Base-by-base conservation (phyloP, 2,329 filamentous ascomycete species). In the Penicillium expansum region DNA sequence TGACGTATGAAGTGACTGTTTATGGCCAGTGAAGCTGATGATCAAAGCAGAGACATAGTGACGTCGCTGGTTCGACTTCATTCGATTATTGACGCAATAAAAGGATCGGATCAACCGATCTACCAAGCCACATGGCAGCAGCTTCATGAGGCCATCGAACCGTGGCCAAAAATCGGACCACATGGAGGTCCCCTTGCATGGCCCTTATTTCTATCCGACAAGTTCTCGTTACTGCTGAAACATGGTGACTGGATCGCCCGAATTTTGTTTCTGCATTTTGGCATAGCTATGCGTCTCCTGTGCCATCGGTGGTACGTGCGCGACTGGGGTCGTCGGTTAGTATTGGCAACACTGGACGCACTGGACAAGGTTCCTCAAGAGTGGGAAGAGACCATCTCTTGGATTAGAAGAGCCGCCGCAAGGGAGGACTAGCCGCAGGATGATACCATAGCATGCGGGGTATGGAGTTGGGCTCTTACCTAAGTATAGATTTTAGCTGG, bases 251-350 rank as follows among this genome's bases (percentile, higher is more conserved):
- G n/a, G n/a, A n/a, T n/a, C n/a, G n/a, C n/a, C n/a, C n/a, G n/a
- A 1, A 62, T 72, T 18, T 6, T 73, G 14, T 71, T 71, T 32
- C 49, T 73, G 22, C 65, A 72, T 53, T 70, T 69, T 52, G 66
- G 68, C 3, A 62, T 70, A 4, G 64, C 63, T 0, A 67, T 73
- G 66, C 68, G 69, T 45, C 63, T 73, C n/a, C 44, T 71, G 32
- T 69, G 65, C 1, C 62, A 71, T 55, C 66, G 68, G 30, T 73
- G 70, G 70, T 73, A 69, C 52, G 69, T 72, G 11, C 62, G 63
- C n/a, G 67, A 69, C 20, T 69, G 65, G 63, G 69, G 70, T 10
- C 64, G 69, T 13, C 68, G 68, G 35, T 57, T 71, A 13, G 65
- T 72, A 14, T 57, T 65, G 38, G 66, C 67, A 2, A 67, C 66